phyloP scores from a whole-genome alignment of 371 early-diverging fungal genomes.

The Quaeritorhiza haematococci region DNA sequence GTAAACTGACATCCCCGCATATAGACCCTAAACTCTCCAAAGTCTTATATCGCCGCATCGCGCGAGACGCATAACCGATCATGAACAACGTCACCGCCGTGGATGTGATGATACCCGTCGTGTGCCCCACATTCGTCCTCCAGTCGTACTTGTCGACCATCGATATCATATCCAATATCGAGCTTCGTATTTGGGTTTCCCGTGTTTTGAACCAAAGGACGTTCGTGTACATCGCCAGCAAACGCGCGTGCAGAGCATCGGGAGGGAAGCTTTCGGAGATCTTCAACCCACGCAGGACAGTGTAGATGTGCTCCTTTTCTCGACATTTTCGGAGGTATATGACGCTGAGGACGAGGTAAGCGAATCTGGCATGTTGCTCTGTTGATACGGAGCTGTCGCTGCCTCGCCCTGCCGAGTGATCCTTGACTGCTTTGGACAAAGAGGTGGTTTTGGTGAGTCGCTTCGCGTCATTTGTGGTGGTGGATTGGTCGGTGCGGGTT shows the following conservation, averaged over 20 bases:
- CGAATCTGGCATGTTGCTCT: neutral
- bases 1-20: conserved; percentile 15
- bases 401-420: too few relatives aligned
- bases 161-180: conserved; percentile 14
- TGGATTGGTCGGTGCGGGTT: too few relatives aligned
- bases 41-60: conserved; percentile 15
- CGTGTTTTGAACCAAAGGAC: conserved; percentile 16
- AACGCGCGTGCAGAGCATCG: conserved; percentile 14
- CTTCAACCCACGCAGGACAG: conserved; percentile 30
- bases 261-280: conserved; percentile 20
- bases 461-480: too few relatives aligned
- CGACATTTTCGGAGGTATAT: conserved; percentile 15
- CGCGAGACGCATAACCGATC: conserved; percentile 21
- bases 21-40: conserved; percentile 12
- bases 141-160: conserved; percentile 23
- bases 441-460: too few relatives aligned
- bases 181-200: neutral
- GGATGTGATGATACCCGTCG: conserved; percentile 11
- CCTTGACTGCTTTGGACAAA: too few relatives aligned
- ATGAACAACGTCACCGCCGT: conserved; percentile 17
- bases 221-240: conserved; percentile 15
- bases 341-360: conserved; percentile 13
- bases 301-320: conserved; percentile 14
- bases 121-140: conserved; percentile 16
- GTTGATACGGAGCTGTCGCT: neutral